Evolutionary conservation across 139 green algal species (phyloP), one percentile per base, ranked within the genome.

Genomic region (Auxenochlorella protothecoides): DNA sequence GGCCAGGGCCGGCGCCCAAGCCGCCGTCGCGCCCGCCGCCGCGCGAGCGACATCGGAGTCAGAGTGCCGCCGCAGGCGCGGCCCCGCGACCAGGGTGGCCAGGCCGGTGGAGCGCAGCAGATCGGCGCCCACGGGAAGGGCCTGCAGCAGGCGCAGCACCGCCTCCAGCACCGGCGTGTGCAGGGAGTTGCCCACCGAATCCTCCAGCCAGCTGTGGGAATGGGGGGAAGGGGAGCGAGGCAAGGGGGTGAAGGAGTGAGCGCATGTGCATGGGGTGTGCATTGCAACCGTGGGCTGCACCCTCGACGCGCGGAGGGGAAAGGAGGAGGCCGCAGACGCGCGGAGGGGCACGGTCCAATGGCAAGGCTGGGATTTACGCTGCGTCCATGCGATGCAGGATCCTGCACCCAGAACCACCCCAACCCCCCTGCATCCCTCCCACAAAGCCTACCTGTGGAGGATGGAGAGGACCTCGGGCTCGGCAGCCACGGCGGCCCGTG

Each of bases 401-500:
- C 27, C 27, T 44, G 27, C 27, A 44, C 27, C 66, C 2, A 73
- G n/a, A 1, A 65, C 14, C 55, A 74, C 63, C 57, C 75, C 27
- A 67, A 55, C 8, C 55, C 63, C 70, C 75, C 72, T 3, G 64
- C 13, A 52, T 68, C 11, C 12, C 76, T 64, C 12, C 75, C 68
- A 8, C 59, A 16, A 52, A 79, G 66, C 82, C 75, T 15, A 87
- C 52, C 66, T 68, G 27, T 73, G 53, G 8, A 87, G 27, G 0
- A 65, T 68, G 1, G 27, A 8, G n/a, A 81, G 44, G 65, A 66
- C 74, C 15, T 59, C 55, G 0, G 14, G 3, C 53, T 83, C 70
- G 3, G 27, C 54, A 3, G 62, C 74, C 14, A 86, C 52, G 14
- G 61, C 61, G 12, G 65, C 51, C 63, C 75, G 65, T 5, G 44